Base-by-base conservation (phyloP, 768 basidiomycete species). In the Xerocomellus dryophilus region DNA sequence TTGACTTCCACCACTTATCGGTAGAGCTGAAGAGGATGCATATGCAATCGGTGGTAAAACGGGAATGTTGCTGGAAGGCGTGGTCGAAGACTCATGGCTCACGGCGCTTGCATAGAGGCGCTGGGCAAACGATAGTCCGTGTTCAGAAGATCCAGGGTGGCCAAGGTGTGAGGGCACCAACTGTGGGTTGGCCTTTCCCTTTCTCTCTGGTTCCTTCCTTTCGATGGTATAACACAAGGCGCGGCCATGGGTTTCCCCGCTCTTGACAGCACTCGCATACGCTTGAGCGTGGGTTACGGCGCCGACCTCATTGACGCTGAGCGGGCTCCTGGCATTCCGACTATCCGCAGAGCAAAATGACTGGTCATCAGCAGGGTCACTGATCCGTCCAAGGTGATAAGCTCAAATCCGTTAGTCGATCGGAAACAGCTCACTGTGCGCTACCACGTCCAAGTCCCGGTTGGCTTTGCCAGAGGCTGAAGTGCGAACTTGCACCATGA, bases 41-140 rank as follows among this genome's bases (percentile, higher is more conserved):
- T 46, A 34, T 20, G 39, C 36, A 32, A 58, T 51, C 12, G 43
- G 38, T 20, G 56, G 51, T 50, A 46, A 41, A 32, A 57, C 23
- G 8, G 63, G 41, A 20, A 51, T 42, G 42, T 7, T 23, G n/a
- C 34, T 32, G n/a, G 50, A 38, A 40, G 57, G 46, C 9, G 29
- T 39, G 11, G 39, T 39, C 12, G 59, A 55, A 21, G 53, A 51
- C 27, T 53, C 61, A 47, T 58, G 64, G 49, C 54, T 62, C 25
- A 66, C 47, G 5, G 76, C 74, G 43, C 75, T 78, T 7, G 74
- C 75, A 57, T 78, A 80, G 25, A 80, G 61, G 45, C 71, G 73
- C 43, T 77, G 78, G 21, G 78, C 78, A 34, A 70, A 60, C 3
- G 71, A 71, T 43, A 63, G 53, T 14, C 65, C 68, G 39, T 43